Base-by-base conservation (phyloP, 257 asterid species). In the Capsicum rhomboideum region DNA sequence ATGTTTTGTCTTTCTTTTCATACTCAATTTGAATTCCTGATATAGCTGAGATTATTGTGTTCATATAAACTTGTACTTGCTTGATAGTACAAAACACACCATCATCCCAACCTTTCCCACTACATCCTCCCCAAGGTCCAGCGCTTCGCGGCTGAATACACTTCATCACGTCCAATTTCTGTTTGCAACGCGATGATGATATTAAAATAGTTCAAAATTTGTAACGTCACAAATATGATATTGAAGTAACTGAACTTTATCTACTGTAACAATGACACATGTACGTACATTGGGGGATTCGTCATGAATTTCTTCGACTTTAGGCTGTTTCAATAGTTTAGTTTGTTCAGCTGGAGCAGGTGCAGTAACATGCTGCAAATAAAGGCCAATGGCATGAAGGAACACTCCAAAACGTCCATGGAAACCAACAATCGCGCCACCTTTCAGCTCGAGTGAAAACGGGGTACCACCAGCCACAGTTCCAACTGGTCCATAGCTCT, bases 71-170 rank as follows among this genome's bases (percentile, higher is more conserved):
- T 0, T 71, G 40, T n/a, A 85, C 64, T 31, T n/a, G 58, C 23
- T 50, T 85, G 31, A 74, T 31, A 8, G 80, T 78, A 29, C 80
- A n/a, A 63, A 46, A 80, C 20, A 85, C 85, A 37, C 88, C 88
- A 52, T 82, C 88, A 20, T 82, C 85, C 88, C 88, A 85, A 61
- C 69, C 37, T 26, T 53, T 82, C 1, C 84, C 88, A 50, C 58
- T 6, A 8, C n/a, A 34, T 16, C 79, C 85, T 12, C 80, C 85
- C 71, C 69, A 82, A 14, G 88, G 86, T 31, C 88, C 86, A 1
- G 86, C 40, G 2, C 42, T 23, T 58, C 81, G 71, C 6, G 86
- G 81, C 68, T 28, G 26, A 26, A 50, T 44, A 53, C 3, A 31
- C 50, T 61, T 77, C 50, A 72, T 72, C 37, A 21, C 4, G 14